Conservation (phyloP, 2,329 filamentous ascomycete genomes). For the Calonectria pseudoreteaudii region DNA sequence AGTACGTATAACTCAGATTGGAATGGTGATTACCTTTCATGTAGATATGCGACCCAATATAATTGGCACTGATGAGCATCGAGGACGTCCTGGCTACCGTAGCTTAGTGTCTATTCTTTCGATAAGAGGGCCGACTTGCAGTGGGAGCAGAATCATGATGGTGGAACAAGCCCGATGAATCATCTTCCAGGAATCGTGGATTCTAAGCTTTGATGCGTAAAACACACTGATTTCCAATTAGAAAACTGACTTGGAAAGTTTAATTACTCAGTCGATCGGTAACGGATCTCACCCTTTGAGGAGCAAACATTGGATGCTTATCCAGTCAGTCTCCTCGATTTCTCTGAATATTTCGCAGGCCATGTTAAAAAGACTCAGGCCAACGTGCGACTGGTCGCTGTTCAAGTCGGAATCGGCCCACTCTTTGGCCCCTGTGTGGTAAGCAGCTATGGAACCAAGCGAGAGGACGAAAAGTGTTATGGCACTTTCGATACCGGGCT, state of each 20-base stretch:
- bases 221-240: slow-evolving; percentile 8
- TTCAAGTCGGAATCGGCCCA: slow-evolving; percentile 3
- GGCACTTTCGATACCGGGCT: slow-evolving; percentile 9
- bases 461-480: slow-evolving; percentile 19
- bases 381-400: neutral
- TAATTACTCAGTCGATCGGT: neutral
- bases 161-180: slow-evolving; percentile 28
- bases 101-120: neutral
- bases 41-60: slow-evolving; percentile 32
- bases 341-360: slow-evolving; percentile 23
- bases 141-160: slow-evolving; percentile 22
- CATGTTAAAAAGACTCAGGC: slow-evolving; percentile 26
- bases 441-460: slow-evolving; percentile 15
- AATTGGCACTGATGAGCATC: slow-evolving; percentile 29
- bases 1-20: no score
- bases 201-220: slow-evolving; percentile 26
- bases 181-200: slow-evolving; percentile 27
- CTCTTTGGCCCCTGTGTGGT: slow-evolving; percentile 16
- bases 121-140: neutral
- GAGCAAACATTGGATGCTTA: slow-evolving; percentile 26
- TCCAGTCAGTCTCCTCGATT: slow-evolving; percentile 19
- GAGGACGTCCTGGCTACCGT: slow-evolving; percentile 4
- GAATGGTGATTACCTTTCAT: slow-evolving; percentile 21
- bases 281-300: slow-evolving; percentile 26
- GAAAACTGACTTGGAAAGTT: no score